Evolutionary conservation across 2,329 filamentous ascomycete species (phyloP).

Genomic region (Coniochaeta sp.): DNA sequence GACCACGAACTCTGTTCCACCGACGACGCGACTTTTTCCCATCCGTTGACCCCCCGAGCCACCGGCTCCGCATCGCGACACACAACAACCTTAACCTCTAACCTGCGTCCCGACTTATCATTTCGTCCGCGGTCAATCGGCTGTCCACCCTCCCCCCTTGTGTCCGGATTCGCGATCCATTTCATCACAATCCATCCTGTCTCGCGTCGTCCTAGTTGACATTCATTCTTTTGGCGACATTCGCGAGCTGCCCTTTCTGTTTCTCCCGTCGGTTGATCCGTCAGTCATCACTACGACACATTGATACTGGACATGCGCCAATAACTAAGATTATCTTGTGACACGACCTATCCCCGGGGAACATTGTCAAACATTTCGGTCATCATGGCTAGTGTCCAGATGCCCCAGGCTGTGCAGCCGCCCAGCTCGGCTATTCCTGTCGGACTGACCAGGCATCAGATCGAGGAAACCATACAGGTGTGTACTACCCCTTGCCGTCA

Average conservation of each 20-base stretch:
- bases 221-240: neutral
- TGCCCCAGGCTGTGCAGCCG: conserved; percentile 60
- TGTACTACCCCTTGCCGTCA: conserved; percentile 16
- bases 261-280: neutral
- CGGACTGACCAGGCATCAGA: conserved; percentile 67
- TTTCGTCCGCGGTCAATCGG: neutral
- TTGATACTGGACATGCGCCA: conserved; percentile 26
- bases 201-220: neutral
- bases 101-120: neutral
- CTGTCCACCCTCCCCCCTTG: neutral
- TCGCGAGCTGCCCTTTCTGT: neutral
- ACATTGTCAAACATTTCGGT: conserved; percentile 16
- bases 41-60: neutral
- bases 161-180: neutral
- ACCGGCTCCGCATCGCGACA: conserved; percentile 1
- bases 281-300: neutral
- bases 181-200: neutral
- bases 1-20: conserved; percentile 1
- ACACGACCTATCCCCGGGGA: conserved; percentile 11
- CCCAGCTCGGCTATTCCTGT: conserved; percentile 54
- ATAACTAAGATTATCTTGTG: conserved; percentile 15
- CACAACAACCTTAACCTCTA: neutral
- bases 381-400: conserved; percentile 75
- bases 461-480: conserved; percentile 68
- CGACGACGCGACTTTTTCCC: neutral